Base-by-base conservation (phyloP, 1,139 yeast species). In the Hyphopichia pseudoburtonii region DNA sequence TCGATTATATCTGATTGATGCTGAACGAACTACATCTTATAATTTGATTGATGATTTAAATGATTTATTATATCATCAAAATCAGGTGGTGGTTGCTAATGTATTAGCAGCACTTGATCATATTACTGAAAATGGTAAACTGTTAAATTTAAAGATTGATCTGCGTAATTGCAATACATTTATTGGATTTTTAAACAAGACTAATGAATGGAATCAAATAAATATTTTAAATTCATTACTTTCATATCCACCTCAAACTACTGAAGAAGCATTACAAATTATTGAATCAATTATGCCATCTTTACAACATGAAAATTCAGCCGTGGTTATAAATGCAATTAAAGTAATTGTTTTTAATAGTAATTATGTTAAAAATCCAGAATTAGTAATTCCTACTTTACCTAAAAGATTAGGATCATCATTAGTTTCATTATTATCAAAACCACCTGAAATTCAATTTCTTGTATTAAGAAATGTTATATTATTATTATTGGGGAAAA, bases 361-460 rank as follows among this genome's bases (percentile, higher is more conserved):
- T 37, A 87, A 90, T 56, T 90, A 86, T 55, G 80, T 83, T 12
- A 55, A 57, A 19, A 56, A 58, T 36, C 69, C 74, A 1, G 70
- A 66, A 30, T 58, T 70, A 27, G 66, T 70, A 10, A 44, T 70
- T 14, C 85, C 86, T 1, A 54, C 70, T 3, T 57, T 84, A 25
- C 75, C 85, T 3, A 72, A 73, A 42, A 67, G 86, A 43, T 63
- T 89, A 34, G 88, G 95, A 0, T 76, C 82, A 4, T 83, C 95
- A 0, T 66, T 90, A 38, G 76, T 83, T 1, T 77, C 90, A 7
- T 61, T 89, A 32, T 66, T 90, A 41, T 73, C 88, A 2, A 86
- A 86, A 47, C 90, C 95, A 0, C 67, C 92, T 0, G 97, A 90
- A 57, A 72, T 87, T 28, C 96, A 89, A 57, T 90, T 89, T 55